Base-by-base conservation (phyloP, 441 rosid species). In the Corymbia citriodora region DNA sequence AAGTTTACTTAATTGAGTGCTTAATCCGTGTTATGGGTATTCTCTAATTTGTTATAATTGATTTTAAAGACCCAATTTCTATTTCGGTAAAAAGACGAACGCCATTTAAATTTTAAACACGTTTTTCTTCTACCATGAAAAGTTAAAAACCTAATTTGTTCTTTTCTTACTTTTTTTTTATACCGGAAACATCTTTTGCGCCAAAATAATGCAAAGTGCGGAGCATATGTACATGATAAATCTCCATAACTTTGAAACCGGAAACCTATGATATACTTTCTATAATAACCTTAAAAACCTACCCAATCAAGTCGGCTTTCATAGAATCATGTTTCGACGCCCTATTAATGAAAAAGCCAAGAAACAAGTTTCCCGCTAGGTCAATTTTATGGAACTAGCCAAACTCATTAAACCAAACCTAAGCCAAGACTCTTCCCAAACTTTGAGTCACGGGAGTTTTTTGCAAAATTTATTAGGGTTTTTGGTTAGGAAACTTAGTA, bases 391-490 rank as follows among this genome's bases (percentile, higher is more conserved):
- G 16, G 40, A n/a, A n/a, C 11, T 2, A 68, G 40, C 21, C 74
- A 16, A 68, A 68, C 36, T 68, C 6, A 2, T 0, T 10, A 68
- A 31, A 68, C 19, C 8, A 1, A 16, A 68, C 29, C 63, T 65
- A 16, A n/a, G 33, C 33, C 21, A 2, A 31, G 40, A 68, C 36
- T 68, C 25, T 59, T 59, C 18, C 0, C 0, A 0, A 6, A 59
- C 65, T 10, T 10, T 0, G 65, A 59, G 65, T 59, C n/a, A 0
- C 0, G 65, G n/a, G 65, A 59, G 65, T 59, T 59, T 1, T 59
- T 25, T 0, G 45, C n/a, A 59, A 25, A 59, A 59, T 10, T 49
- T 49, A 12, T 59, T n/a, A 31, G 40, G 36, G 17, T 0, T n/a
- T 31, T 31, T 31, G 74, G 40, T 16, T 68, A 25, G 65, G 21